phyloP scores from a whole-genome alignment of 208 protist genomes.

The Trypanosoma boissoni region DNA sequence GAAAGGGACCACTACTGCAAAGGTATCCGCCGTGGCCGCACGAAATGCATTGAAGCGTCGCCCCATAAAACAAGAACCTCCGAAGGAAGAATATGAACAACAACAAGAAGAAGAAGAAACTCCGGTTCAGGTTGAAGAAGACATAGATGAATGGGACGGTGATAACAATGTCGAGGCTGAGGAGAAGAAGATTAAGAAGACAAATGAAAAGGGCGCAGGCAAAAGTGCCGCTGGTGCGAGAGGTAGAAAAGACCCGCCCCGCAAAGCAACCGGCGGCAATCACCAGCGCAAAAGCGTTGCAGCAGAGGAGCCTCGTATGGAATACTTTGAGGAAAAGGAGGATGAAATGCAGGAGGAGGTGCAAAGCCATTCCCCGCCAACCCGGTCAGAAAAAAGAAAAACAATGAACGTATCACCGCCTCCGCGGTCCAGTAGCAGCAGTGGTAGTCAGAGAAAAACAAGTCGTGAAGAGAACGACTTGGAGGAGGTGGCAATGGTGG shows the following conservation, averaged over 20 bases:
- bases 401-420: background rate
- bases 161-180: constrained; percentile 2
- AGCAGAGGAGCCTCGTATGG: too few species aligned
- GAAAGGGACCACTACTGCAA: background rate
- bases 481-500: constrained; percentile 12
- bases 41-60: too few species aligned
- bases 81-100: background rate
- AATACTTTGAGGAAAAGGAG: too few species aligned
- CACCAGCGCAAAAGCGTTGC: too few species aligned
- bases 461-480: background rate
- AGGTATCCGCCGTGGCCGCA: too few species aligned
- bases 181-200: too few species aligned
- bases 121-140: constrained; percentile 3
- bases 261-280: too few species aligned
- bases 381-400: constrained; percentile 2
- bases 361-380: too few species aligned
- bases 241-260: too few species aligned
- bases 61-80: background rate
- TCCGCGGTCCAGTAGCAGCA: background rate
- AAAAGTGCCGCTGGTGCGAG: too few species aligned
- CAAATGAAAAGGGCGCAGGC: too few species aligned
- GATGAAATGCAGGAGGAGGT: too few species aligned
- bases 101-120: background rate
- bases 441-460: background rate
- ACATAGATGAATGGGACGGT: constrained; percentile 17